These are phyloP conservation scores for Erodium trifolium DNA, from an alignment of 441 rosid genomes.

Conservation along the genomic window DNA sequence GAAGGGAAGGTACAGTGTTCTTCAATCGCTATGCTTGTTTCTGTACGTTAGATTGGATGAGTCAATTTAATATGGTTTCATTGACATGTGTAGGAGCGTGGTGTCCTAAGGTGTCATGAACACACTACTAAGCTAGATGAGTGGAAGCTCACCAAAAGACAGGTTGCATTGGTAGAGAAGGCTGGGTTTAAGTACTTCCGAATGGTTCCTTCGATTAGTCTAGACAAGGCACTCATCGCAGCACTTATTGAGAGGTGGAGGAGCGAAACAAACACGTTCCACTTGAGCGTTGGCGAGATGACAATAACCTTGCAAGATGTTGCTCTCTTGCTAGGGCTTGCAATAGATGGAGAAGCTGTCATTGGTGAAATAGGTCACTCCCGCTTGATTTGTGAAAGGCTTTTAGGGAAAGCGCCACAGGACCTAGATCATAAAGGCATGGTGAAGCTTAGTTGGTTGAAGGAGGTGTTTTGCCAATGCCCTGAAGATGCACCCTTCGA, in stretches of 20 bases:
- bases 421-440: slow-evolving; percentile 36
- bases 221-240: slow-evolving; percentile 92
- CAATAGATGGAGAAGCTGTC: slow-evolving; percentile 91
- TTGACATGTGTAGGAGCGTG: slow-evolving; percentile 56
- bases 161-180: slow-evolving; percentile 73
- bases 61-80: neutral
- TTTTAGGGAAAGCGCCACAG: slow-evolving; percentile 54
- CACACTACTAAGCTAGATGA: slow-evolving; percentile 92
- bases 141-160: slow-evolving; percentile 70
- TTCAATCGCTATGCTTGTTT: neutral
- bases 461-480: slow-evolving; percentile 75
- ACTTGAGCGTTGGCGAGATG: slow-evolving; percentile 84
- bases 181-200: slow-evolving; percentile 87
- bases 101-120: slow-evolving; percentile 96
- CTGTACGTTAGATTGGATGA: neutral
- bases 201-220: slow-evolving; percentile 87
- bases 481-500: slow-evolving; percentile 54
- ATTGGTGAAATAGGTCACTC: slow-evolving; percentile 79
- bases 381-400: slow-evolving; percentile 50
- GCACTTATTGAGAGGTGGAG: slow-evolving; percentile 96
- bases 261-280: slow-evolving; percentile 92
- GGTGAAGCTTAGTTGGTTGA: slow-evolving; percentile 98
- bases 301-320: slow-evolving; percentile 85
- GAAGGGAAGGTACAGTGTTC: slow-evolving; percentile 1
- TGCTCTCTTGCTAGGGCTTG: slow-evolving; percentile 66